Evolutionary conservation across 768 basidiomycete genomes (phyloP).

Genomic region (Hysterangium stoloniferum): DNA sequence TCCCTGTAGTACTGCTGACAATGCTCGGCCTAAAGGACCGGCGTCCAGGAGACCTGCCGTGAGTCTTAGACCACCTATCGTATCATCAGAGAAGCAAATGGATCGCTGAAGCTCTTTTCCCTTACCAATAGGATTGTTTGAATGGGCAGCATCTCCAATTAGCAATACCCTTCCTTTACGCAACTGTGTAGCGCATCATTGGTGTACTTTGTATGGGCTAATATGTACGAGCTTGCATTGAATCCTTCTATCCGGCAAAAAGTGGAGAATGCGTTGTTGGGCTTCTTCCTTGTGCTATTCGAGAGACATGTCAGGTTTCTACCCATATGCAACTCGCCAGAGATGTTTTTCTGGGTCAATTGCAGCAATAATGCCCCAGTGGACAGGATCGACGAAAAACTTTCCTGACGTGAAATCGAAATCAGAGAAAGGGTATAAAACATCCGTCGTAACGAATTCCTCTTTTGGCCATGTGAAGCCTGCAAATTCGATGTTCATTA

Average conservation of each 20-base stretch:
- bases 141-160: slow-evolving; percentile 15
- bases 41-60: not conserved
- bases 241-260: slow-evolving; percentile 10
- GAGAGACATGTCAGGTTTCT: not conserved
- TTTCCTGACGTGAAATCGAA: not conserved
- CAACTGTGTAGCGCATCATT: slow-evolving; percentile 11
- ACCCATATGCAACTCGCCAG: slow-evolving; percentile 8
- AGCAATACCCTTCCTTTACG: slow-evolving; percentile 11
- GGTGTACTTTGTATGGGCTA: slow-evolving; percentile 11
- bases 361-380: slow-evolving; percentile 2
- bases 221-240: slow-evolving; percentile 16
- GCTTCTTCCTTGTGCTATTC: slow-evolving; percentile 9
- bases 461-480: slow-evolving; percentile 10
- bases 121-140: not conserved
- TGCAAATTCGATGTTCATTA: slow-evolving; percentile 1
- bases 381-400: not conserved
- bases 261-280: slow-evolving; percentile 20
- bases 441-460: slow-evolving; percentile 6
- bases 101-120: not conserved
- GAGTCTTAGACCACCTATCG: not conserved
- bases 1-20: not conserved
- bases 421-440: slow-evolving; percentile 1
- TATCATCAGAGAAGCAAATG: not conserved
- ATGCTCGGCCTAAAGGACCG: not conserved
- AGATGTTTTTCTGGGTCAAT: slow-evolving; percentile 9